Evolutionary conservation across 2,329 filamentous ascomycete genomes (phyloP).

Genomic region (Sporothrix pseudoabietina): DNA sequence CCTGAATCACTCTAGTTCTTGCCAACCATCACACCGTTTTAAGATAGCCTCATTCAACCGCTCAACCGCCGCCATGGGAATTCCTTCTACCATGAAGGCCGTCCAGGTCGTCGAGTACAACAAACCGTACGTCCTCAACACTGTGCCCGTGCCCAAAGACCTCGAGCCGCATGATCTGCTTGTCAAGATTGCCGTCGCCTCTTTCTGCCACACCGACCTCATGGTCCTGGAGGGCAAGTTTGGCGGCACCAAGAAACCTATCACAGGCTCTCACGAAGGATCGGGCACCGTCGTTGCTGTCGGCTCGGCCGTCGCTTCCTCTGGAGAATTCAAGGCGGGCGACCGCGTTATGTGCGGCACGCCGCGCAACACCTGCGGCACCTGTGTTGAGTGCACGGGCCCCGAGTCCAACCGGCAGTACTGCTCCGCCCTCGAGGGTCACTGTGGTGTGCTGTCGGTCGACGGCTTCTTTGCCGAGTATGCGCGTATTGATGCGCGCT

Average conservation of each 20-base stretch:
- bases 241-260: conserved; percentile 45
- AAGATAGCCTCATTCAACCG: not conserved
- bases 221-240: conserved; percentile 58
- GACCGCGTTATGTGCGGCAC: conserved; percentile 61
- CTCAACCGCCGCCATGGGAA: not conserved
- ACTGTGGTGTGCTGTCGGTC: conserved; percentile 50
- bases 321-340: conserved; percentile 47
- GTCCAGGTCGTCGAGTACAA: conserved; percentile 23
- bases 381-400: conserved; percentile 55
- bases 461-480: conserved; percentile 63
- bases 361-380: conserved; percentile 55
- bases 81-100: conserved; percentile 17
- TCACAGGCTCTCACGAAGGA: conserved; percentile 60
- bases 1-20: too few species aligned
- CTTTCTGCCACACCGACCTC: conserved; percentile 64
- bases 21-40: not conserved
- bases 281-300: conserved; percentile 57
- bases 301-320: conserved; percentile 42
- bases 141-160: conserved; percentile 46
- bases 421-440: conserved; percentile 49
- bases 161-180: conserved; percentile 58
- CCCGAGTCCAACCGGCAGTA: conserved; percentile 55
- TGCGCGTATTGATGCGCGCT: conserved; percentile 52
- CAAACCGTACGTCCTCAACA: conserved; percentile 22
- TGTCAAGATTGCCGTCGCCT: conserved; percentile 61